Base-by-base conservation (phyloP, 148 eudicot species). In the Heliosperma pusillum region DNA sequence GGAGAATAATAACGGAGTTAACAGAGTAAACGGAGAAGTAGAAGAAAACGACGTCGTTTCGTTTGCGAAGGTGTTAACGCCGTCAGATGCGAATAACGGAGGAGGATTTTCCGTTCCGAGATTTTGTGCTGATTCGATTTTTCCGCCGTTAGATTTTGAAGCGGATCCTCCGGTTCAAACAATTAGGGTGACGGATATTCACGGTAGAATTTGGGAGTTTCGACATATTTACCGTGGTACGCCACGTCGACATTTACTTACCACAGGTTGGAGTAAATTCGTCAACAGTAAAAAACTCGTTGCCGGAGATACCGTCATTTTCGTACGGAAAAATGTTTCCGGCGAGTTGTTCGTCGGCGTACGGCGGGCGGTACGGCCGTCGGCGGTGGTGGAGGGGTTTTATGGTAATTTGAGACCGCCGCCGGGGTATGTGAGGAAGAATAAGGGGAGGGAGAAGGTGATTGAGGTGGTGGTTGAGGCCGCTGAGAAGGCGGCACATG, bases 91-190 rank as follows among this genome's bases (percentile, higher is more conserved):
- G 9, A 89, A 89, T 82, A 91, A 89, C 45, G 97, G 98, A 1
- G 94, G 98, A 1, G 98, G 93, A 4, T 93, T 93, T 71, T 91
- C 98, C n/a, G 93, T 93, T 19, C 98, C 98, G 24, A 50, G 90
- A 67, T 87, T 78, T 52, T 93, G 98, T 24, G 98, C 97, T 0
- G 97, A 91, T 10, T 78, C 86, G 26, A 82, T 93, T 3, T 86
- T 93, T 12, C 98, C 98, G n/a, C 77, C 80, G 56, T 72, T 93
- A 66, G 76, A 91, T 81, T 86, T 70, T 60, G 29, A 42, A 17
- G 89, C 72, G 0, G 93, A 91, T 11, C 95, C 94, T 30, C 98
- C 97, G 61, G 88, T 88, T 20, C 97, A 93, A 83, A 85, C 53
- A 4, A 61, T 93, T 1, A 5, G 10, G 0, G 66, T 90, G 12